phyloP scores from a whole-genome alignment of 108 stramenopile genomes.

The Fistulifera pelliculosa region DNA sequence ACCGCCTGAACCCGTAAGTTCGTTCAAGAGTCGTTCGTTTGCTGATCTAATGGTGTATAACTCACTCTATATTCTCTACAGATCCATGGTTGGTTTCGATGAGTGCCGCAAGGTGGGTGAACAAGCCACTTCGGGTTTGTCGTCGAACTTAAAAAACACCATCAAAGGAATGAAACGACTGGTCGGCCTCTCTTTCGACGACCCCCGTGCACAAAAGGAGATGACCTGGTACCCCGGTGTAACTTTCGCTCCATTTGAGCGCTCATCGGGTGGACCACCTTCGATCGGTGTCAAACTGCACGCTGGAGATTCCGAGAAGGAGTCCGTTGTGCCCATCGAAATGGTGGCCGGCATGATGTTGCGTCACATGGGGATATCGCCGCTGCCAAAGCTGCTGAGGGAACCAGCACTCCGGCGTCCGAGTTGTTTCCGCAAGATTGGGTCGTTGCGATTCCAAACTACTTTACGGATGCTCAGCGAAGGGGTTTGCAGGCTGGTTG shows the following conservation, averaged over 20 bases:
- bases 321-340: slow-evolving; percentile 76
- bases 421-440: slow-evolving; percentile 78
- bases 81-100: slow-evolving; percentile 70
- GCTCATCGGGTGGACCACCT: slow-evolving; percentile 41
- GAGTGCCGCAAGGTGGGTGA: slow-evolving; percentile 76
- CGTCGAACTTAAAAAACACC: slow-evolving; percentile 92
- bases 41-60: neutral
- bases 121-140: slow-evolving; percentile 48
- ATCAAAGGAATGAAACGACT: slow-evolving; percentile 86
- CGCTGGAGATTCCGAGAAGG: slow-evolving; percentile 30
- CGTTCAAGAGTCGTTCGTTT: neutral
- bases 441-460: slow-evolving; percentile 92
- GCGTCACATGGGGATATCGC: slow-evolving; percentile 83
- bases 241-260: slow-evolving; percentile 57
- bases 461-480: slow-evolving; percentile 91
- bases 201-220: slow-evolving; percentile 85
- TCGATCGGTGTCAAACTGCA: slow-evolving; percentile 63
- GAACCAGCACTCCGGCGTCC: slow-evolving; percentile 9
- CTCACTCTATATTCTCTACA: slow-evolving; percentile 18
- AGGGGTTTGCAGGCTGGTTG: slow-evolving; percentile 85
- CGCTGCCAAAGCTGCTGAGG: slow-evolving; percentile 58
- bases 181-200: slow-evolving; percentile 84
- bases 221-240: slow-evolving; percentile 51
- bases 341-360: slow-evolving; percentile 89
- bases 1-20: slow-evolving; percentile 93